Base-by-base conservation (phyloP, 2,329 filamentous ascomycete species). In the Fusarium verrucosum region DNA sequence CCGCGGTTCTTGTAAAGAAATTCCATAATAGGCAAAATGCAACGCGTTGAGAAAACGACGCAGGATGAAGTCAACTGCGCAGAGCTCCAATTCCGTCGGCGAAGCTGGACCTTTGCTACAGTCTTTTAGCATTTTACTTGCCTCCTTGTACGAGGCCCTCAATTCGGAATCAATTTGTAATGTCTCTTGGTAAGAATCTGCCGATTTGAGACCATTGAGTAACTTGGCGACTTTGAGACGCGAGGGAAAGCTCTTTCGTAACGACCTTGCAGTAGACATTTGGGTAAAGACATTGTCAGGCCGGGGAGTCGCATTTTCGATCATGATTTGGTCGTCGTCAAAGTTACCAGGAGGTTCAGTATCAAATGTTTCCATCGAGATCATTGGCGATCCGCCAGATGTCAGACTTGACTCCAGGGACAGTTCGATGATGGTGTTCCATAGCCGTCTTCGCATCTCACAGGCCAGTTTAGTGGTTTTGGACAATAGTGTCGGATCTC, bases 31-130 rank as follows among this genome's bases (percentile, higher is more conserved):
- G 0, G 83, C 83, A 4, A 83, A 76, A 67, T 90, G 87, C 0
- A 90, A 77, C 0, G 81, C 76, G 7, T 84, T 76, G 4, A 88
- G 72, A 65, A 85, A 87, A 10, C 85, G 82, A 23, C 83, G 80
- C 58, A 87, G 78, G 20, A 85, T 72, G 37, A 85, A 77, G 25
- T 87, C 81, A 7, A 85, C 69, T 1, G 83, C 65, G 5, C 79
- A 78, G 7, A 79, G 68, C n/a, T 80, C 78, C 50, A 84, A 83
- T 0, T 64, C 55, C 0, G 76, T 72, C 0, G 73, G 75, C 0
- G 72, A 66, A 5, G 33, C 38, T 14, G 68, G 65, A 7, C 46
- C 45, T 2, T 62, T 45, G 32, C 30, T 70, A 38, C 58, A 73
- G 10, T 35, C 49, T 17, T 76, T 74, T 1, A 82, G 62, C 1